phyloP scores from a whole-genome alignment of 1,284 basidiomycete species.

The Leccinum holopus region DNA sequence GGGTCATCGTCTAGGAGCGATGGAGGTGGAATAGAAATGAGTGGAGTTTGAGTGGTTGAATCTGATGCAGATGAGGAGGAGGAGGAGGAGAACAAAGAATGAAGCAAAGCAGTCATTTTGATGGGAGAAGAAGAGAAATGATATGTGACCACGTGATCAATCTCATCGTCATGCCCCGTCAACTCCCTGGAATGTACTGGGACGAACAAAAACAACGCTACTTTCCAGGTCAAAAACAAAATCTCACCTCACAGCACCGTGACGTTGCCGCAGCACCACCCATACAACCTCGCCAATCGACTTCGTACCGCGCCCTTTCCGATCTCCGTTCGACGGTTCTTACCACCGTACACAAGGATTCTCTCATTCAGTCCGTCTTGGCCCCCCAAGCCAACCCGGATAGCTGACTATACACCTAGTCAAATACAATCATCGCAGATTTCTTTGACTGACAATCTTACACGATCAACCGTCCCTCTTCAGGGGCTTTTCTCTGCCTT shows the following conservation, averaged over 20 bases:
- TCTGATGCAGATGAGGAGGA: neutral
- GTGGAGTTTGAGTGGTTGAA: too few species aligned
- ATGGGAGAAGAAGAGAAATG: constrained; percentile 10
- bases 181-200: constrained; percentile 56
- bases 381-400: neutral
- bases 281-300: neutral
- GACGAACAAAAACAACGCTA: constrained; percentile 50
- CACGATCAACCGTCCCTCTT: constrained; percentile 28
- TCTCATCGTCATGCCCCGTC: constrained; percentile 37
- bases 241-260: too few species aligned
- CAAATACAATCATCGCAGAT: constrained; percentile 39
- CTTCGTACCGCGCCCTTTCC: constrained; percentile 10
- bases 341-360: constrained; percentile 22
- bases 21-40: neutral
- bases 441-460: constrained; percentile 33
- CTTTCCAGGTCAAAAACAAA: constrained; percentile 37
- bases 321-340: constrained; percentile 17
- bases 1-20: constrained; percentile 64
- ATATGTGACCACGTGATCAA: neutral
- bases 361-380: constrained; percentile 29
- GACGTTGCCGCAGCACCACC: neutral
- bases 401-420: constrained; percentile 25
- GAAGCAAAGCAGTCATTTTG: too few species aligned
- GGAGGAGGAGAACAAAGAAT: constrained; percentile 1
- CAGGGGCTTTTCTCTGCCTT: constrained; percentile 42